Percentiles rank a stretch among this genome's conserved stretches.
Conservation (phyloP, 768 basidiomycete genomes). For the Suillus subluteus region DNA sequence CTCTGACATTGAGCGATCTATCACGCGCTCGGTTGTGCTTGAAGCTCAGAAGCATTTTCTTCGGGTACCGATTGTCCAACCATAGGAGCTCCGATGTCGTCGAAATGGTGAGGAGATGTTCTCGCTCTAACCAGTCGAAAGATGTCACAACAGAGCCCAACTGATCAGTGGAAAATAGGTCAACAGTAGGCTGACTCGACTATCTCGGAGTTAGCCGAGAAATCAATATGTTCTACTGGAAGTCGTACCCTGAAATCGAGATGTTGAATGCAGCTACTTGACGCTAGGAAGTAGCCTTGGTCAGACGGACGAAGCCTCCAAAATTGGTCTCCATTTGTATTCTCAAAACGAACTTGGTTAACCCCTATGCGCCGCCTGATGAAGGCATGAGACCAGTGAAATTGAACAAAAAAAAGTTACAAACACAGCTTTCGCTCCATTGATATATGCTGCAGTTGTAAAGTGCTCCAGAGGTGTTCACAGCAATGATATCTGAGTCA, state of each 20-base stretch:
- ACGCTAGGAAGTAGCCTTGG: slow-evolving; percentile 50
- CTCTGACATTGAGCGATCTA: slow-evolving; percentile 52
- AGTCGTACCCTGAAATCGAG: slow-evolving; percentile 62
- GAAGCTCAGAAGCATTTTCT: slow-evolving; percentile 60
- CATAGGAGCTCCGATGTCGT: slow-evolving; percentile 69
- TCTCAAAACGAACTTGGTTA: slow-evolving; percentile 11
- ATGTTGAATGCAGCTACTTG: slow-evolving; percentile 43
- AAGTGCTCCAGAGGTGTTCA: slow-evolving; percentile 56
- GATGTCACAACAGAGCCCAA: slow-evolving; percentile 53
- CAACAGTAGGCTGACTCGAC: slow-evolving; percentile 30
- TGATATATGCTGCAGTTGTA: slow-evolving; percentile 47
- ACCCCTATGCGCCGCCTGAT: slow-evolving; percentile 26
- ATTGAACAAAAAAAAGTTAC: slow-evolving; percentile 22
- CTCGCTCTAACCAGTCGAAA: slow-evolving; percentile 46
- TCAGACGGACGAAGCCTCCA: slow-evolving; percentile 53
- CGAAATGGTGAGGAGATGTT: slow-evolving; percentile 53
- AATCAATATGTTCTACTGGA: slow-evolving; percentile 7
- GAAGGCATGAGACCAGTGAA: slow-evolving; percentile 3
- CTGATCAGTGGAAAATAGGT: slow-evolving; percentile 40
- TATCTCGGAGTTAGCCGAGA: slow-evolving; percentile 22
- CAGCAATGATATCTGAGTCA: slow-evolving; percentile 41
- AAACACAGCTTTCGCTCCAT: slow-evolving; percentile 45
- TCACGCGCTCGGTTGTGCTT: slow-evolving; percentile 66
- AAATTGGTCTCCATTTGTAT: slow-evolving; percentile 38
- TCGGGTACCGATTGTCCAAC: slow-evolving; percentile 66